These are phyloP conservation scores for Chlorella sp. DNA, from an alignment of 139 green algal species.

Conservation along the genomic window DNA sequence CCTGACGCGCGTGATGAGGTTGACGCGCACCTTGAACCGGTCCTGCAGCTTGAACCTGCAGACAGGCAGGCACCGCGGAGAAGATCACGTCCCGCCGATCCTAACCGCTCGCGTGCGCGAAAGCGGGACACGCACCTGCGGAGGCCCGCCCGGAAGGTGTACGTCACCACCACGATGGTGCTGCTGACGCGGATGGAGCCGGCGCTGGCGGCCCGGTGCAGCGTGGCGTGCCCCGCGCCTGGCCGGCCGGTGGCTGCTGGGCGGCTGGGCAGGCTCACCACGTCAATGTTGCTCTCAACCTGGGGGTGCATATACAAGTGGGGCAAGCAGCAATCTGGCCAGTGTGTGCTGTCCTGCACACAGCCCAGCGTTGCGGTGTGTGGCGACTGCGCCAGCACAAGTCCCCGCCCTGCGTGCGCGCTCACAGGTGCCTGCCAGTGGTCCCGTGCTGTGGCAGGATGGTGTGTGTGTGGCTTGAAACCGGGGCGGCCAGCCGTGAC, in stretches of 20 bases:
- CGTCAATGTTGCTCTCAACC: background rate
- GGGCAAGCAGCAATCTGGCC: background rate
- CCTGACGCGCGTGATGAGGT: too few species aligned
- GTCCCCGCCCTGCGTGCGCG: too few species aligned
- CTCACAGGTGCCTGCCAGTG: too few species aligned
- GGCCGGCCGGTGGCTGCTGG: background rate
- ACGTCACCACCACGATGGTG: conserved; percentile 2
- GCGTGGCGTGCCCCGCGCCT: background rate
- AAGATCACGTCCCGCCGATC: background rate
- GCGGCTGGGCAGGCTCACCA: background rate
- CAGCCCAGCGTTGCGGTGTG: background rate
- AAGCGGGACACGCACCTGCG: background rate
- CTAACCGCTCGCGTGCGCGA: background rate
- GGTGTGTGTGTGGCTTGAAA: background rate
- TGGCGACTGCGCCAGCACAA: too few species aligned
- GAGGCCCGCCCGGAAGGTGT: conserved; percentile 8
- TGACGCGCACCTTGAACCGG: background rate
- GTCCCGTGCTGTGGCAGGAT: background rate
- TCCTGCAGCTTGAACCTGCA: conserved; percentile 13
- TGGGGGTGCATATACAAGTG: too few species aligned
- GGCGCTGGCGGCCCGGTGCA: too few species aligned
- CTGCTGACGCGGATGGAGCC: background rate
- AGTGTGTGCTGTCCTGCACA: background rate
- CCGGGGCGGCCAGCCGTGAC: too few species aligned
- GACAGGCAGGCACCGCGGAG: background rate